Percentiles rank a stretch among this genome's conserved stretches.
Evolutionary conservation across 2,329 filamentous ascomycete species (phyloP).

Genomic region (Clonostachys byssicola): DNA sequence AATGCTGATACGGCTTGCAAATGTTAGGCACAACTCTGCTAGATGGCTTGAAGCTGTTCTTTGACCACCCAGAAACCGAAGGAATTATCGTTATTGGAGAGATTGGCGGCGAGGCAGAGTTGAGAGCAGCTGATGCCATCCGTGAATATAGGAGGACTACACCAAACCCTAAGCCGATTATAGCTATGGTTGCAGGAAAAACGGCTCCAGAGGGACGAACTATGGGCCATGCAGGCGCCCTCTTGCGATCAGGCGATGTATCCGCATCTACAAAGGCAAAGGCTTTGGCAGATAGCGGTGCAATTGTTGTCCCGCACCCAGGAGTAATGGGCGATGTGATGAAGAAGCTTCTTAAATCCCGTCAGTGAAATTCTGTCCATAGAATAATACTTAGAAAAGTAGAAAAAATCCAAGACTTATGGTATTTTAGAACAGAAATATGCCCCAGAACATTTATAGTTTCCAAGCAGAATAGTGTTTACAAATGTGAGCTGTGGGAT

Average conservation of each 20-base stretch:
- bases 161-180: constrained; percentile 55
- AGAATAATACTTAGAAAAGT: too few relatives aligned
- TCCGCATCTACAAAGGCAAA: constrained; percentile 23
- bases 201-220: constrained; percentile 55
- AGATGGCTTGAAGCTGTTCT: constrained; percentile 65
- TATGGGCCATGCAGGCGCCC: constrained; percentile 73
- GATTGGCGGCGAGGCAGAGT: constrained; percentile 65
- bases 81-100: constrained; percentile 71
- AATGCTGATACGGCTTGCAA: too few relatives aligned
- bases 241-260: constrained; percentile 26
- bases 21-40: constrained; percentile 61
- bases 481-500: too few relatives aligned
- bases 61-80: constrained; percentile 63
- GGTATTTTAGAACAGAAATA: too few relatives aligned
- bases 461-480: too few relatives aligned
- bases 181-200: constrained; percentile 63
- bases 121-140: constrained; percentile 70
- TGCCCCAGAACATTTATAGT: too few relatives aligned
- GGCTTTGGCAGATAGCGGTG: constrained; percentile 26
- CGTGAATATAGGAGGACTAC: constrained; percentile 54
- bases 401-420: too few relatives aligned
- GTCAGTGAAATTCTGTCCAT: too few relatives aligned
- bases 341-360: too few relatives aligned
- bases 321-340: constrained; percentile 28
- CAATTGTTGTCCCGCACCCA: constrained; percentile 28